phyloP scores from a whole-genome alignment of 1,284 basidiomycete species.

The Schizophyllum amplum region DNA sequence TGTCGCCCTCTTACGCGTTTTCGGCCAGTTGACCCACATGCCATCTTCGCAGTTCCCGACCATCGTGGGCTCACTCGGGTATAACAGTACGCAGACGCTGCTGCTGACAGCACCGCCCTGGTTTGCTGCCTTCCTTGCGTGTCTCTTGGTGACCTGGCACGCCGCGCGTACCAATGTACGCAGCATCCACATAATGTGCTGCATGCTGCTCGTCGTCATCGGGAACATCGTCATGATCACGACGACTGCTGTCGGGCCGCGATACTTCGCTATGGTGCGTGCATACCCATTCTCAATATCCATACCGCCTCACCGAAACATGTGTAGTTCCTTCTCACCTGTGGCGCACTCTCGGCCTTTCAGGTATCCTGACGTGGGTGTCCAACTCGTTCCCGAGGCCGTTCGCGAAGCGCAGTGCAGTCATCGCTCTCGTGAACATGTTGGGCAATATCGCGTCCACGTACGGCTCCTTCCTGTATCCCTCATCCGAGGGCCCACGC shows the following conservation, averaged over 20 bases:
- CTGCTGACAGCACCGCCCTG: background rate
- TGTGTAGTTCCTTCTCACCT: background rate
- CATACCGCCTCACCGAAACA: too few relatives aligned
- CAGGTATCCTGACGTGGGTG: background rate
- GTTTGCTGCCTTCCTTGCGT: background rate
- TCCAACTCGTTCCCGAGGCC: background rate
- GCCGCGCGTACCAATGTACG: background rate
- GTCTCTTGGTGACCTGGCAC: background rate
- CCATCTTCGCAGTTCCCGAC: background rate
- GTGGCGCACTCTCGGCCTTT: background rate
- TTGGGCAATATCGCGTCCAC: background rate
- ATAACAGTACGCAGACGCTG: background rate
- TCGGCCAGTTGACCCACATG: too few relatives aligned
- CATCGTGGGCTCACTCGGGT: background rate
- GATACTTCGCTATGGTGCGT: background rate
- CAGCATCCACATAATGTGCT: background rate
- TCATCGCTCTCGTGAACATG: background rate
- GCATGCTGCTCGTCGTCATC: background rate
- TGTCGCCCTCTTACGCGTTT: too few relatives aligned
- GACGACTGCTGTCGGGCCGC: background rate
- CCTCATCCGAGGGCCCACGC: conserved; percentile 2
- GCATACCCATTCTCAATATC: background rate
- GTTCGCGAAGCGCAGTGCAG: background rate
- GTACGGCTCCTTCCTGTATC: conserved; percentile 3
- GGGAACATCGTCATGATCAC: background rate